Evolutionary conservation across 768 basidiomycete genomes (phyloP).

Genomic region (Naganishia onofrii): DNA sequence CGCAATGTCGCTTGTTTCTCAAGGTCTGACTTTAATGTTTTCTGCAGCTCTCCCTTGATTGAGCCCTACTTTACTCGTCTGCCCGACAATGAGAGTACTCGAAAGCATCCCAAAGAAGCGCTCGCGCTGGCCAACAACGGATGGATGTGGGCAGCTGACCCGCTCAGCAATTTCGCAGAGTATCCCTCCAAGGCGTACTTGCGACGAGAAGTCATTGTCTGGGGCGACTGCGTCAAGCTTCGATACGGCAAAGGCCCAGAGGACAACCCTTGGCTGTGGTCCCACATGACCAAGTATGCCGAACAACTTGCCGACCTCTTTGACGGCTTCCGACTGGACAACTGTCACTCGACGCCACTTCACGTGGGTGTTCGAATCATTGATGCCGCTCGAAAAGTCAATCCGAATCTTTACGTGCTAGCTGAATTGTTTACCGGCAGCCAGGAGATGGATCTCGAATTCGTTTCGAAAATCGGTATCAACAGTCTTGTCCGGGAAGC

Average conservation of each 20-base stretch:
- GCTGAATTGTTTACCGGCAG: slow-evolving; percentile 96
- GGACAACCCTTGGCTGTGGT: slow-evolving; percentile 92
- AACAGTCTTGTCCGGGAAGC: slow-evolving; percentile 92
- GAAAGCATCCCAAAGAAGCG: slow-evolving; percentile 56
- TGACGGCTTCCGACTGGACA: slow-evolving; percentile 96
- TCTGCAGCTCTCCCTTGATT: slow-evolving; percentile 72
- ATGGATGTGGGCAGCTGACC: slow-evolving; percentile 97
- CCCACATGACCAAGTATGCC: slow-evolving; percentile 82
- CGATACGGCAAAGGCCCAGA: slow-evolving; percentile 78
- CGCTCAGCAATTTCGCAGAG: slow-evolving; percentile 88
- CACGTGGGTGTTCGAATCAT: slow-evolving; percentile 94
- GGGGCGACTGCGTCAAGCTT: slow-evolving; percentile 97
- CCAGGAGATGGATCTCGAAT: slow-evolving; percentile 86
- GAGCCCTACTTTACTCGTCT: slow-evolving; percentile 91
- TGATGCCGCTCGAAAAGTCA: slow-evolving; percentile 80
- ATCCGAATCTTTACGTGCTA: slow-evolving; percentile 91
- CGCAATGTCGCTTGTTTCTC: neutral
- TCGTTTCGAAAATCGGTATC: slow-evolving; percentile 86
- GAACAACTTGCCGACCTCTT: slow-evolving; percentile 74
- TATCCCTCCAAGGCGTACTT: slow-evolving; percentile 90
- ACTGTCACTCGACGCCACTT: slow-evolving; percentile 95
- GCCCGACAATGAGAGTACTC: slow-evolving; percentile 54
- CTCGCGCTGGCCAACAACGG: slow-evolving; percentile 95
- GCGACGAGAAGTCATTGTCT: slow-evolving; percentile 91
- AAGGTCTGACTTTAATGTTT: neutral